These are phyloP conservation scores for Podosphaera fusca DNA, from an alignment of 2,329 filamentous ascomycete species.

Conservation along the genomic window DNA sequence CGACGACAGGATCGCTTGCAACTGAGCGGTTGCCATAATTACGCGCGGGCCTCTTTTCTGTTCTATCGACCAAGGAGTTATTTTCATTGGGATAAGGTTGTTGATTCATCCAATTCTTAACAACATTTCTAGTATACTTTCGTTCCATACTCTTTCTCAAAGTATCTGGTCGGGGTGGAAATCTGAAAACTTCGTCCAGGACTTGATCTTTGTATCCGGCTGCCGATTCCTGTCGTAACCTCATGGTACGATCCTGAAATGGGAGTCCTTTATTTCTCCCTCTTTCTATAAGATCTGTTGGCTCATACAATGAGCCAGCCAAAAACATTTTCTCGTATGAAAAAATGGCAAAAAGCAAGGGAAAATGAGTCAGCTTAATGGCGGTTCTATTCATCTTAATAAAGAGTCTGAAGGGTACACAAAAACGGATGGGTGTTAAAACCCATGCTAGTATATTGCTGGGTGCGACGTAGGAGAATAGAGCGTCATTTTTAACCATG, in stretches of 20 bases:
- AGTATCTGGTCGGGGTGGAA: conserved; percentile 37
- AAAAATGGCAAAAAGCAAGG: conserved; percentile 68
- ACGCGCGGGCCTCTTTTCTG: conserved; percentile 22
- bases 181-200: conserved; percentile 73
- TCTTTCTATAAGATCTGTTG: conserved; percentile 63
- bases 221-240: conserved; percentile 66
- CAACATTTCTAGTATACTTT: conserved; percentile 55
- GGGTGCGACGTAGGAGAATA: conserved; percentile 84
- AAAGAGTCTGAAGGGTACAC: conserved; percentile 59
- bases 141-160: conserved; percentile 38
- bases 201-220: conserved; percentile 75
- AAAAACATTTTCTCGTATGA: conserved; percentile 66
- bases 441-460: conserved; percentile 83
- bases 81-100: conserved; percentile 35
- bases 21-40: conserved; percentile 25
- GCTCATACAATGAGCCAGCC: conserved; percentile 53
- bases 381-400: conserved; percentile 71
- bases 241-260: conserved; percentile 28
- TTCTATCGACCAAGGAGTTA: conserved; percentile 29
- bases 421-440: conserved; percentile 58
- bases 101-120: conserved; percentile 76
- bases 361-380: conserved; percentile 80
- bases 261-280: conserved; percentile 27
- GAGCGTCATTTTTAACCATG: conserved; percentile 92
- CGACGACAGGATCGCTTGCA: conserved; percentile 33